Conservation (phyloP, 2,329 filamentous ascomycete genomes). For the Penicillium sp. region DNA sequence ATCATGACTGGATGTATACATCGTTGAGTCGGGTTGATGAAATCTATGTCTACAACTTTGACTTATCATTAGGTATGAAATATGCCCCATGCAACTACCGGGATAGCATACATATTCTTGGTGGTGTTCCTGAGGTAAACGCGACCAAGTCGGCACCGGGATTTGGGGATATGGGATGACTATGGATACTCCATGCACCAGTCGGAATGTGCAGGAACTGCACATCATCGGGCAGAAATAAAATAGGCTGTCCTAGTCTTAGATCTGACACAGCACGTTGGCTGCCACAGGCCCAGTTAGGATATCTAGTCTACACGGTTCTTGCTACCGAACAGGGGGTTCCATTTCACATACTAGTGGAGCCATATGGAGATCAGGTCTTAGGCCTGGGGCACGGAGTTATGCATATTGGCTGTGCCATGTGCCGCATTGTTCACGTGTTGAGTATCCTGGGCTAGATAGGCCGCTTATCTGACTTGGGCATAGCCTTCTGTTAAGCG, state of each 20-base stretch:
- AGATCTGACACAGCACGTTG: conserved; percentile 65
- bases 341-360: conserved; percentile 67
- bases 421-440: conserved; percentile 54
- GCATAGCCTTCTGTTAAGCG: background rate
- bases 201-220: conserved; percentile 66
- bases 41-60: background rate
- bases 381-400: conserved; percentile 72
- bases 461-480: background rate
- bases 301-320: background rate
- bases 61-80: background rate
- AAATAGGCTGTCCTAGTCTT: conserved; percentile 65
- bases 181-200: conserved; percentile 50
- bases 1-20: background rate
- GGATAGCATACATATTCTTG: background rate
- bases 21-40: background rate
- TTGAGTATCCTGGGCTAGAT: conserved; percentile 60
- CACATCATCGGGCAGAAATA: conserved; percentile 78
- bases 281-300: conserved; percentile 66
- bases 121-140: background rate
- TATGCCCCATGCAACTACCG: background rate
- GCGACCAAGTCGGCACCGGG: background rate
- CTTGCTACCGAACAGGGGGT: background rate
- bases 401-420: conserved; percentile 58
- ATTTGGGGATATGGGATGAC: background rate
- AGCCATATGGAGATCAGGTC: conserved; percentile 84